Evolutionary conservation across 1,284 basidiomycete species (phyloP), one percentile per base, ranked within the genome.

Genomic region (Malassezia furfur): DNA sequence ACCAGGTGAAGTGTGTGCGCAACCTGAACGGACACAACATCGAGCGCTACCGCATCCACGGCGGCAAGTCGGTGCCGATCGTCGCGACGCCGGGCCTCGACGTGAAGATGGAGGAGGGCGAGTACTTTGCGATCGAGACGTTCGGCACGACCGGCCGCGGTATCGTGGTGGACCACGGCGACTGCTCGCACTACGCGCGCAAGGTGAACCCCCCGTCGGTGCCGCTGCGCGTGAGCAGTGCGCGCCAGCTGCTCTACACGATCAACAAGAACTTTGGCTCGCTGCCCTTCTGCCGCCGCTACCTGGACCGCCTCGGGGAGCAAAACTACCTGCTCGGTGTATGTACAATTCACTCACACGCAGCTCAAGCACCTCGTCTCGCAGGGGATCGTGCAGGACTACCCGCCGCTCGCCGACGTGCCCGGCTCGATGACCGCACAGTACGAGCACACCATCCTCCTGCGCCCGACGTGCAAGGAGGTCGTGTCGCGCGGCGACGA

Each of bases 61-160:
- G 78, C 31, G 79, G 78, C 52, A 98, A 98, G 78, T 88, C 86
- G 0, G 85, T 99, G 0, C 81, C 88, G 41, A 83, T 96, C 53
- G 88, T 96, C 40, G 65, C 66, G n/a, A 88, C 86, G 76, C 72
- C 60, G 81, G 84, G 52, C 88, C 93, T 75, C 82, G 84, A 68
- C 41, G 89, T 87, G 19, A 94, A 89, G 78, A 99, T 98, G 94
- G 94, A 98, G 75, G 94, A 99, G 77, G 93, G 91, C 35, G 94
- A 99, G 74, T 94, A 96, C 76, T 98, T 91, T 75, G 94, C 94
- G 14, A 96, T 99, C 61, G 94, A 99, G 77, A 98, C 94, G 0
- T 99, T 99, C 76, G 94, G 94, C 21, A 88, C 87, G 22, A 98
- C 93, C 0, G 94, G 94, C n/a, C 81, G 86, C 39, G 94, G 93